phyloP scores from a whole-genome alignment of 2,329 filamentous ascomycete species.

The Aspergillus ibericus region DNA sequence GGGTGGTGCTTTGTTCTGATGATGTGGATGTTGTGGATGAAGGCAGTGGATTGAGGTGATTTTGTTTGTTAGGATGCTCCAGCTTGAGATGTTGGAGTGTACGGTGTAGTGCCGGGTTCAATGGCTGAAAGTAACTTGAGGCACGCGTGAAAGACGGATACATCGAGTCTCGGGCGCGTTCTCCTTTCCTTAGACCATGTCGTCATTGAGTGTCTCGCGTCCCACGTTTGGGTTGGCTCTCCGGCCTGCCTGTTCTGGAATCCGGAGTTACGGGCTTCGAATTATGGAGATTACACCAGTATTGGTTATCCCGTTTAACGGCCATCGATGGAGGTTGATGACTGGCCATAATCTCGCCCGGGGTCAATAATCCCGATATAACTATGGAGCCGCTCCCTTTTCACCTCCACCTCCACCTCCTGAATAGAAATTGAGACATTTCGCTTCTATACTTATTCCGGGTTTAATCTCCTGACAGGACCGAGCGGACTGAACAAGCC shows the following conservation, averaged over 20 bases:
- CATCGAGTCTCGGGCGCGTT: constrained; percentile 12
- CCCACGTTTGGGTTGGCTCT: constrained; percentile 27
- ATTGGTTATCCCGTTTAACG: neutral
- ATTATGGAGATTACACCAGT: constrained; percentile 9
- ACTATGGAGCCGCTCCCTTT: neutral
- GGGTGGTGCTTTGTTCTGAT: too few species aligned
- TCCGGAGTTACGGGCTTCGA: constrained; percentile 17
- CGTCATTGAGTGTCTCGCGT: constrained; percentile 36
- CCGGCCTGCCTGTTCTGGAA: constrained; percentile 24
- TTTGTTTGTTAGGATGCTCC: neutral
- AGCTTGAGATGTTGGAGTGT: neutral
- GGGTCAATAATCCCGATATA: constrained; percentile 3
- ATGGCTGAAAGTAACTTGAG: neutral
- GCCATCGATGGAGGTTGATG: neutral
- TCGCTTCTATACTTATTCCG: neutral
- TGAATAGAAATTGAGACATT: neutral
- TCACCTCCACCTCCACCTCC: neutral
- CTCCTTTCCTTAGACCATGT: constrained; percentile 16
- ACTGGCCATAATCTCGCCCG: neutral
- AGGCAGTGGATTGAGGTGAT: neutral
- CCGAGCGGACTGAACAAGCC: constrained; percentile 6
- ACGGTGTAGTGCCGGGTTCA: neutral
- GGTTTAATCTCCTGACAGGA: constrained; percentile 5
- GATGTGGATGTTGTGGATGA: too few species aligned
- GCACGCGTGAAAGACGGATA: constrained; percentile 6